phyloP scores from a whole-genome alignment of 352 stramenopile genomes.

The Ochromonadaceae sp. region DNA sequence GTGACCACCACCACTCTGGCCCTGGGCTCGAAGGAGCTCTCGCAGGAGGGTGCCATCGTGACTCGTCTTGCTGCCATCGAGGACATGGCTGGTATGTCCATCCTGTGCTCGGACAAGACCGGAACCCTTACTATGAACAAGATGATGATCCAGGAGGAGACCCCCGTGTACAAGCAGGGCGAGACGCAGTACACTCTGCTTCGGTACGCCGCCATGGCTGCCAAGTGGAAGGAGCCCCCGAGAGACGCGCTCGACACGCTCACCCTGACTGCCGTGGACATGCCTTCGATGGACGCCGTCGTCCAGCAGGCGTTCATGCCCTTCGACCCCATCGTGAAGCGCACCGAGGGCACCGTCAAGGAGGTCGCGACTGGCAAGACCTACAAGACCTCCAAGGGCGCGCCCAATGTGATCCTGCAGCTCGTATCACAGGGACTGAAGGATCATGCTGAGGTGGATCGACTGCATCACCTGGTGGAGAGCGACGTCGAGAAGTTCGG shows the following conservation, averaged over 20 bases:
- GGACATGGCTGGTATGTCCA: constrained; percentile 71
- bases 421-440: constrained; percentile 34
- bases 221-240: constrained; percentile 78
- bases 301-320: constrained; percentile 21
- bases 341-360: constrained; percentile 68
- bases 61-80: constrained; percentile 70
- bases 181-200: too few relatives aligned
- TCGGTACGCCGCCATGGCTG: constrained; percentile 67
- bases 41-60: constrained; percentile 74
- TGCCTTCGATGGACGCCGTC: constrained; percentile 3
- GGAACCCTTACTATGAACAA: constrained; percentile 86
- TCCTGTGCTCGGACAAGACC: constrained; percentile 91
- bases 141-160: constrained; percentile 75
- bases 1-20: constrained; percentile 73
- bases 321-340: constrained; percentile 49
- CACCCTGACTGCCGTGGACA: constrained; percentile 38
- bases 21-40: constrained; percentile 66
- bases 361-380: constrained; percentile 43
- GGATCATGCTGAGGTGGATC: constrained; percentile 52
- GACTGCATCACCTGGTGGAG: too few relatives aligned
- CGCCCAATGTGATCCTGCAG: constrained; percentile 73
- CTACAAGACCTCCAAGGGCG: constrained; percentile 84
- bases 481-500: constrained; percentile 66
- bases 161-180: constrained; percentile 64
- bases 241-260: constrained; percentile 81